These are phyloP conservation scores for Termitomyces sp. DNA, from an alignment of 768 basidiomycete species.

Conservation along the genomic window DNA sequence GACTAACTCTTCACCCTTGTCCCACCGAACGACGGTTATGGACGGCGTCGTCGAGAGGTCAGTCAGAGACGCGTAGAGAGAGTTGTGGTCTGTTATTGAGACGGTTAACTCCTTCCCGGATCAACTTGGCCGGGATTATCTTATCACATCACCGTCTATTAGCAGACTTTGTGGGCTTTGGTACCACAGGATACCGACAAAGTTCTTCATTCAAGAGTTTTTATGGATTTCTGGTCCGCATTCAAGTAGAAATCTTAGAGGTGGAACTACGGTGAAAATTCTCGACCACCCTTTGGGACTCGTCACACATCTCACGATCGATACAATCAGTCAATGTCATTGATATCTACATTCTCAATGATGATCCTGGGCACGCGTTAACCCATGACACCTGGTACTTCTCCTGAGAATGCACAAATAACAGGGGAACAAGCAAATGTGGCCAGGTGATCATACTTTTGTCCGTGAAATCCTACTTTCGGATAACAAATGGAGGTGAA, in stretches of 20 bases:
- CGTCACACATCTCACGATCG: constrained; percentile 10
- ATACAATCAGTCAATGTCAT: constrained; percentile 14
- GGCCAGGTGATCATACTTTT: constrained; percentile 8
- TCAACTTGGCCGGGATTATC: constrained; percentile 14
- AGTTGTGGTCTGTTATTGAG: constrained; percentile 14
- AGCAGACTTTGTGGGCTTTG: constrained; percentile 8
- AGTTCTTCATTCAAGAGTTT: neutral
- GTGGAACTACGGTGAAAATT: neutral
- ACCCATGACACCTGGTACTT: constrained; percentile 5
- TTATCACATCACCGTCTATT: constrained; percentile 18
- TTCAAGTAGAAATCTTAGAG: neutral
- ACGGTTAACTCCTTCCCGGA: constrained; percentile 12
- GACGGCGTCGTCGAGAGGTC: constrained; percentile 8
- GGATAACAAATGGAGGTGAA: neutral
- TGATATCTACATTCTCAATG: neutral
- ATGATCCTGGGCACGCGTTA: constrained; percentile 10
- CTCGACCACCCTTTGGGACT: neutral
- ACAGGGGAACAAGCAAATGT: neutral
- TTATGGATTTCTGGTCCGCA: neutral
- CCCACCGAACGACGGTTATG: constrained; percentile 8
- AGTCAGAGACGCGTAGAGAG: constrained; percentile 12
- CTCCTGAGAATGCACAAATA: constrained; percentile 5
- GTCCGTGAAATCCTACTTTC: neutral
- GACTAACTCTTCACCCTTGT: constrained; percentile 3
- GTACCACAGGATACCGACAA: neutral